Evolutionary conservation across 2,329 filamentous ascomycete genomes (phyloP).

Genomic region (Cercospora beticola): DNA sequence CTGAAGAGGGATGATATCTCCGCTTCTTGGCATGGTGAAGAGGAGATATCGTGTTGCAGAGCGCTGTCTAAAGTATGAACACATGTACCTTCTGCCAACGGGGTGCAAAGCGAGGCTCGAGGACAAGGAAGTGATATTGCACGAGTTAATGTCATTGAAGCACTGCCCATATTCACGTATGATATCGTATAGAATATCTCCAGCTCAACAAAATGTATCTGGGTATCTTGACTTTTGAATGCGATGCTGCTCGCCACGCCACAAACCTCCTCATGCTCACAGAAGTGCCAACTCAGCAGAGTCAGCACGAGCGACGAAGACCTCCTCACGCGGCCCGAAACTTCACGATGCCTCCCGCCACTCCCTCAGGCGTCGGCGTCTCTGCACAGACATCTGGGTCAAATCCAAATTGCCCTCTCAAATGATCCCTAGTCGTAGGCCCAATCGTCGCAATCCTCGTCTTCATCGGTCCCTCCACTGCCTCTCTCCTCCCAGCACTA

Average conservation of each 20-base stretch:
- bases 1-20: too few relatives aligned
- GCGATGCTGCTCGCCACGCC: background rate
- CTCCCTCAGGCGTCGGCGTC: constrained; percentile 77
- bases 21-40: too few relatives aligned
- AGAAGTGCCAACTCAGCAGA: too few relatives aligned
- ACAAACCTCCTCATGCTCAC: background rate
- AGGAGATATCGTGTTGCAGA: too few relatives aligned
- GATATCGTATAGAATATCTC: too few relatives aligned
- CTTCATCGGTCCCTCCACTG: constrained; percentile 81
- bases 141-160: too few relatives aligned
- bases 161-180: too few relatives aligned
- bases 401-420: constrained; percentile 64
- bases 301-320: background rate
- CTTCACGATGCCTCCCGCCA: constrained; percentile 64
- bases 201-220: background rate
- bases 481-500: constrained; percentile 58
- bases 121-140: too few relatives aligned
- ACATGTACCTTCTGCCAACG: too few relatives aligned
- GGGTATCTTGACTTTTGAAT: background rate
- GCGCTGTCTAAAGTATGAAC: too few relatives aligned
- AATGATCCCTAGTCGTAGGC: constrained; percentile 80
- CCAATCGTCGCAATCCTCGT: constrained; percentile 84
- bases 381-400: constrained; percentile 77
- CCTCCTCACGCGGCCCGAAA: background rate
- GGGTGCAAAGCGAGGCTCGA: too few relatives aligned